A percentile compares a stretch with the other conserved stretches of the same genome.
Conservation (phyloP, 2,329 filamentous ascomycete species). For the Aspergillus pseudotamarii region DNA sequence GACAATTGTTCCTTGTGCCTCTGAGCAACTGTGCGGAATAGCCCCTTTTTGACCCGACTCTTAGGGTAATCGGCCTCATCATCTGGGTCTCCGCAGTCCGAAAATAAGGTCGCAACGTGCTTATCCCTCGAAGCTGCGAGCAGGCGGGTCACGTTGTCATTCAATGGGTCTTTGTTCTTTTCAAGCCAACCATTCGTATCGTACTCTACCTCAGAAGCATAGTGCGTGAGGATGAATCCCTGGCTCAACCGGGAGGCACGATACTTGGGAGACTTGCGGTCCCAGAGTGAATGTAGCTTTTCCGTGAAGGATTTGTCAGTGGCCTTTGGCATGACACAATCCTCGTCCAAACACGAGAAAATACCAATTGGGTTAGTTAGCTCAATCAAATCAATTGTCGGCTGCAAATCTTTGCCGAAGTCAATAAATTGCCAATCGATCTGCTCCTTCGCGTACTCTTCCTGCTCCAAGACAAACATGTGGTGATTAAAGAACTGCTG, state of each 20-base stretch:
- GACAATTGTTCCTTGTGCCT: constrained; percentile 97
- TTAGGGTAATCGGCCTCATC: constrained; percentile 69
- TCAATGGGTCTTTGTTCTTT: constrained; percentile 98
- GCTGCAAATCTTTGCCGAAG: constrained; percentile 94
- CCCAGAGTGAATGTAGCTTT: constrained; percentile 95
- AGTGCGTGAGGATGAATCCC: constrained; percentile 95
- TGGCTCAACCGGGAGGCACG: constrained; percentile 82
- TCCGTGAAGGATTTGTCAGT: constrained; percentile 97
- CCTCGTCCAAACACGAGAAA: constrained; percentile 96
- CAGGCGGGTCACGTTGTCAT: constrained; percentile 92
- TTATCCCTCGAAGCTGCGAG: constrained; percentile 79
- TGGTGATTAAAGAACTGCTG: constrained; percentile 99
- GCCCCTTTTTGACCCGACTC: constrained; percentile 91
- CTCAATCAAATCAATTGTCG: constrained; percentile 96
- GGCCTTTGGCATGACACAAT: constrained; percentile 98
- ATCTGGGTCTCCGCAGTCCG: constrained; percentile 81
- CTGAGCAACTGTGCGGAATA: constrained; percentile 96
- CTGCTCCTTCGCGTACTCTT: constrained; percentile 95
- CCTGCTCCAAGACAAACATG: constrained; percentile 98
- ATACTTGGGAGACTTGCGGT: constrained; percentile 94
- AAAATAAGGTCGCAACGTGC: constrained; percentile 82
- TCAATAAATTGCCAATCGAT: constrained; percentile 99
- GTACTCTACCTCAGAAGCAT: constrained; percentile 97
- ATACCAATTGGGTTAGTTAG: constrained; percentile 96
- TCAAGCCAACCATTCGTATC: constrained; percentile 93